Evolutionary conservation across 169 alveolate species (phyloP), one percentile per base, ranked within the genome.

Genomic region (Cryptosporidium bovis): DNA sequence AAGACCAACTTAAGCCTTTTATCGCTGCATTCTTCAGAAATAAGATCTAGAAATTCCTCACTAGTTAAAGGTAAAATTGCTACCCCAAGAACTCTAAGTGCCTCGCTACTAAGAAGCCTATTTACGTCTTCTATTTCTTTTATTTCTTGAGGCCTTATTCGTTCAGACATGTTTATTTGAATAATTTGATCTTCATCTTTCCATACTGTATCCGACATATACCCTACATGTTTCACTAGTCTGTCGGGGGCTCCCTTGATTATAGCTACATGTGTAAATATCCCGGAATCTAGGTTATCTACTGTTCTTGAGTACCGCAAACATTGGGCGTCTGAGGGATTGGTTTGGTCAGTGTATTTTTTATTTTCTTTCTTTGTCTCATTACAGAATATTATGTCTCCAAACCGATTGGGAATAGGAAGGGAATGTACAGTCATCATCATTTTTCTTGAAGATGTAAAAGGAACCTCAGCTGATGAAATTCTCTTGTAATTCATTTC

Each of bases 211-310:
- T 77, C 29, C 7, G 64, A 71, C 46, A 56, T 77, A 77, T 56
- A 77, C 15, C 87, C 87, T 12, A 62, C 20, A n/a, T 77, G 71
- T 29, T 36, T 62, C 0, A 77, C 87, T 5, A 94, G 82, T 65
- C 90, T 85, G 56, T 96, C 98, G 1, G 98, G 98, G 3, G 97
- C 97, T 16, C 97, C 98, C 90, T 96, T 96, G 53, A 96, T 69
- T 31, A 95, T 84, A 51, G 97, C 98, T 50, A 95, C 91, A 68
- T 96, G 97, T 31, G 97, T 94, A 83, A 36, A 94, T 8, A 15
- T 48, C 20, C 51, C 87, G 18, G 87, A 77, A 77, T 77, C 87
- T 7, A 77, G 33, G 44, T 77, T 56, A 5, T 77, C 87, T 2
- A 77, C 71, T n/a, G 87, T 77, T 40, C 40, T 77, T 56, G 87